These are phyloP conservation scores for Pseudomassariella vexata DNA, from an alignment of 2,329 filamentous ascomycete species.

Conservation along the genomic window DNA sequence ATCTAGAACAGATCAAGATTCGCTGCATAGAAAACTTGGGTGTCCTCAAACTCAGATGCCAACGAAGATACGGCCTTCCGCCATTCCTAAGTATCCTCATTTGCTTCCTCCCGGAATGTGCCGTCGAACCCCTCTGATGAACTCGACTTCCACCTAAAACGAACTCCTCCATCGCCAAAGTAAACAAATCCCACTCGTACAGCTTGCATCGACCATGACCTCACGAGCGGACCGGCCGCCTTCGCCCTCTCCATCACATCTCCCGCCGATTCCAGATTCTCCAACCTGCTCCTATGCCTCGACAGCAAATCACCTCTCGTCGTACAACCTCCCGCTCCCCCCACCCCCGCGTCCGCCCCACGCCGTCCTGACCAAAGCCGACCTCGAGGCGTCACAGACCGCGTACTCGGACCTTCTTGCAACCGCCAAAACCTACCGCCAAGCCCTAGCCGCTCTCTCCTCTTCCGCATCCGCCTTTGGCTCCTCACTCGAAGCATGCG, in stretches of 20 bases:
- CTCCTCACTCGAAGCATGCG: constrained; percentile 59
- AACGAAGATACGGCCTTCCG: too few relatives aligned
- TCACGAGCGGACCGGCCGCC: constrained; percentile 25
- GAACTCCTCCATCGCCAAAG: too few relatives aligned
- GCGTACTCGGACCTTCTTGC: constrained; percentile 58
- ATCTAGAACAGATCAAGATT: too few relatives aligned
- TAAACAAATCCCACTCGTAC: too few relatives aligned
- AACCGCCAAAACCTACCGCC: constrained; percentile 58
- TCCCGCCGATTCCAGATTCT: constrained; percentile 56
- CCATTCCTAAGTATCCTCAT: too few relatives aligned
- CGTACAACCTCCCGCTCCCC: constrained; percentile 55
- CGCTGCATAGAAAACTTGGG: too few relatives aligned
- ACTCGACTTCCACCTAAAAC: too few relatives aligned
- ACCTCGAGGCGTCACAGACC: constrained; percentile 56
- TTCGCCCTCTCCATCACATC: constrained; percentile 49
- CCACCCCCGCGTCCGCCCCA: constrained; percentile 52
- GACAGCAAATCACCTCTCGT: constrained; percentile 53
- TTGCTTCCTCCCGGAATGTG: too few relatives aligned
- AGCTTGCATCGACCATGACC: too few relatives aligned
- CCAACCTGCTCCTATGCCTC: constrained; percentile 60
- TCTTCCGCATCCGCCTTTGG: constrained; percentile 59
- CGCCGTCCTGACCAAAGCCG: constrained; percentile 55
- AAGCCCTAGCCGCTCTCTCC: constrained; percentile 55
- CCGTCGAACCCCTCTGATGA: too few relatives aligned
- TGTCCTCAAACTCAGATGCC: too few relatives aligned